Percentiles rank a stretch among this genome's conserved stretches.
Conservation (phyloP, 2,329 filamentous ascomycete species). For the Thielaviopsis musarum region DNA sequence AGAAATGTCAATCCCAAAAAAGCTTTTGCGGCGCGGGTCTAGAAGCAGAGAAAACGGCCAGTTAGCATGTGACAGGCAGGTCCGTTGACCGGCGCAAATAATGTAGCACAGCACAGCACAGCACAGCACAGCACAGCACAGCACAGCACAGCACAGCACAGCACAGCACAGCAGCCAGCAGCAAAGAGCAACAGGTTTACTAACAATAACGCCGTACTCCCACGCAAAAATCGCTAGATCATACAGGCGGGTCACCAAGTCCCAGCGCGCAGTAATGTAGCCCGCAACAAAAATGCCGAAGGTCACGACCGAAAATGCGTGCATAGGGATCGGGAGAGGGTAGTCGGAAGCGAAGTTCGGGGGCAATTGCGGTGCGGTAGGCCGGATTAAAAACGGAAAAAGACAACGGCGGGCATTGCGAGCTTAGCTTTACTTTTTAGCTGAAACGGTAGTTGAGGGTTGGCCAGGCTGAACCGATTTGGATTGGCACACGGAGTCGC, state of each 20-base stretch:
- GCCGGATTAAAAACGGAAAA: slow-evolving; percentile 4
- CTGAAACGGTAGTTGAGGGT: background rate
- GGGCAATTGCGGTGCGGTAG: background rate
- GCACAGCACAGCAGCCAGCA: background rate
- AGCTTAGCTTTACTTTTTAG: background rate
- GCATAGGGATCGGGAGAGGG: slow-evolving; percentile 49
- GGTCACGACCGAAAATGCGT: slow-evolving; percentile 92
- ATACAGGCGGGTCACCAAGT: slow-evolving; percentile 90
- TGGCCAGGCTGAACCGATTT: background rate
- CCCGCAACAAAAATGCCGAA: slow-evolving; percentile 98
- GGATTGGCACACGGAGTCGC: background rate
- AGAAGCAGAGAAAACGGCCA: background rate
- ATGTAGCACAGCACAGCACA: background rate
- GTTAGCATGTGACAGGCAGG: slow-evolving; percentile 3
- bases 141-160: background rate
- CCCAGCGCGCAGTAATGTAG: slow-evolving; percentile 98
- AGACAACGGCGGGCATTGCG: slow-evolving; percentile 4
- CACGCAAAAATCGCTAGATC: slow-evolving; percentile 94
- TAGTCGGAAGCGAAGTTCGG: slow-evolving; percentile 14
- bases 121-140: no score
- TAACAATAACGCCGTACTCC: slow-evolving; percentile 93
- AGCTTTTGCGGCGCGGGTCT: slow-evolving; percentile 11
- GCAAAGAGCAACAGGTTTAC: slow-evolving; percentile 18
- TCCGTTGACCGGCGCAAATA: background rate
- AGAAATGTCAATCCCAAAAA: slow-evolving; percentile 54